Percentiles rank a stretch among this genome's conserved stretches.
Conservation (phyloP, 805 yeast species). For the Starmera caribaea region DNA sequence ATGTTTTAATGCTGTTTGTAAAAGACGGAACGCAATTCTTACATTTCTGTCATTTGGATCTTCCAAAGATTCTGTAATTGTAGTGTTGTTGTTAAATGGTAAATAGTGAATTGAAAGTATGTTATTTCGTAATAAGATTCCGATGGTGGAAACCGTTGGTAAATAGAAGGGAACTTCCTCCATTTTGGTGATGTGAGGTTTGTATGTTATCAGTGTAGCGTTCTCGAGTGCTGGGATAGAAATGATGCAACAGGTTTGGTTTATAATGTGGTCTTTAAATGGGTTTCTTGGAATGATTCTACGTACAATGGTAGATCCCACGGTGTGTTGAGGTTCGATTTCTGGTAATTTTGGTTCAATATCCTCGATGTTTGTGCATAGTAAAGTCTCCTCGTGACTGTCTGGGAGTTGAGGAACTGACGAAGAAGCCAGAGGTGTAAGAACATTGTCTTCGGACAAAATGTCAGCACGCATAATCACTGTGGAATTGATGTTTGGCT, state of each 20-base stretch:
- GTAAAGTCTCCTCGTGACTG: constrained; percentile 13
- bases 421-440: constrained; percentile 16
- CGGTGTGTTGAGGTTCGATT: constrained; percentile 19
- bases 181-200: constrained; percentile 56
- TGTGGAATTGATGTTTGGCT: constrained; percentile 88
- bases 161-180: constrained; percentile 78
- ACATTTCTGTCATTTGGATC: constrained; percentile 51
- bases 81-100: constrained; percentile 37
- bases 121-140: constrained; percentile 38
- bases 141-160: constrained; percentile 80
- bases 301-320: constrained; percentile 53
- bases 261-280: constrained; percentile 68
- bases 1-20: constrained; percentile 76
- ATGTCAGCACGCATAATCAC: constrained; percentile 86
- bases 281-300: constrained; percentile 90
- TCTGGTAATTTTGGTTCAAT: constrained; percentile 25
- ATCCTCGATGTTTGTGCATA: constrained; percentile 30
- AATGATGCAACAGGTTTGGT: constrained; percentile 65
- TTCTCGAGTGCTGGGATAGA: constrained; percentile 21
- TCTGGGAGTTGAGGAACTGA: constrained; percentile 24
- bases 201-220: constrained; percentile 53
- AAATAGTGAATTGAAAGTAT: constrained; percentile 65
- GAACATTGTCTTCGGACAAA: constrained; percentile 32
- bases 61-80: constrained; percentile 17
- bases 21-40: constrained; percentile 71